A percentile compares a stretch with the other conserved stretches of the same genome.
Conservation (phyloP, 345 rosid genomes). For the Arabis alpina region DNA sequence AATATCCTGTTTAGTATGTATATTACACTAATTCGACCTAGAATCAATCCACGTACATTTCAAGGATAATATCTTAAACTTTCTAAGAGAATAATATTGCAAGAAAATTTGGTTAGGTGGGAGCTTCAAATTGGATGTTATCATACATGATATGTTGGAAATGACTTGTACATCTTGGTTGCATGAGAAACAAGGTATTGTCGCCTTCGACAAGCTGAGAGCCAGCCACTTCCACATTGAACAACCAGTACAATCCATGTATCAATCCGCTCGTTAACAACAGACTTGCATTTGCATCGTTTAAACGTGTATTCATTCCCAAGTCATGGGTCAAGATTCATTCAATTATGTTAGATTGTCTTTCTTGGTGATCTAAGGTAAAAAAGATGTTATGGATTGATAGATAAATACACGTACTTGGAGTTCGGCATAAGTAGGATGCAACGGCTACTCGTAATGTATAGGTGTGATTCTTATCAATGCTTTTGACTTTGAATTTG, state of each 20-base stretch:
- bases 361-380: neutral
- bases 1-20: too few species aligned
- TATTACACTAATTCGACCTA: too few species aligned
- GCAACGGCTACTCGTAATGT: constrained; percentile 73
- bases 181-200: constrained; percentile 64
- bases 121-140: constrained; percentile 82
- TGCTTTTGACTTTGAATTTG: constrained; percentile 53
- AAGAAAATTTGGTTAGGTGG: constrained; percentile 39
- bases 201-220: constrained; percentile 56
- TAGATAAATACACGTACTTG: constrained; percentile 49
- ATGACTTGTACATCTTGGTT: constrained; percentile 62
- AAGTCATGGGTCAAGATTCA: too few species aligned
- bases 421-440: constrained; percentile 63
- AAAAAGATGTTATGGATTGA: neutral
- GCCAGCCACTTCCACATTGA: constrained; percentile 58
- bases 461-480: constrained; percentile 49
- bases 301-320: constrained; percentile 69
- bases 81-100: neutral
- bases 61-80: too few species aligned
- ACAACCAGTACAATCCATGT: constrained; percentile 88
- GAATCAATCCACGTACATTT: too few species aligned
- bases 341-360: neutral
- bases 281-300: constrained; percentile 51
- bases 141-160: constrained; percentile 87
- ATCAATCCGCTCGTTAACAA: constrained; percentile 42